Conservation (phyloP, 345 rosid species). For the Carallia brachiata region DNA sequence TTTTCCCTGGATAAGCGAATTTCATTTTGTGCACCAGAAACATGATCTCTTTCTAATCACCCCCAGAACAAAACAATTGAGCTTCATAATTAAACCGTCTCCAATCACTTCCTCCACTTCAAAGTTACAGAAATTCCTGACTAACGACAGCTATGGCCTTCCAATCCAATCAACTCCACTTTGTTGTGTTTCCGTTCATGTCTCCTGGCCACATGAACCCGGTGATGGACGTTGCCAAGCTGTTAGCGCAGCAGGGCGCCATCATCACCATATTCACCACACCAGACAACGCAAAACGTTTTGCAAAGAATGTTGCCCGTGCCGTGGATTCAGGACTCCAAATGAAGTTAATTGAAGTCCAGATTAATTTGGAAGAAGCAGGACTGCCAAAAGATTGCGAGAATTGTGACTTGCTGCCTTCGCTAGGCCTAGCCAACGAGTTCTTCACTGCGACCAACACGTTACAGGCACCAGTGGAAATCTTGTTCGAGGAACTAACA, state of each 20-base stretch:
- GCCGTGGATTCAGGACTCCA: constrained; percentile 2
- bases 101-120: too few species aligned
- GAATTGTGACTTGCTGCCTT: constrained; percentile 12
- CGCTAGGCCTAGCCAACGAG: constrained; percentile 7
- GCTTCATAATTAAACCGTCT: too few species aligned
- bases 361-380: background rate
- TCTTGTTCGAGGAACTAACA: background rate
- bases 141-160: constrained; percentile 6
- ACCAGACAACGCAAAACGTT: constrained; percentile 10
- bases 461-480: constrained; percentile 15
- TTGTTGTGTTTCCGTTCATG: constrained; percentile 15
- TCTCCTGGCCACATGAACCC: constrained; percentile 20
- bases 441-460: constrained; percentile 8
- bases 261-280: constrained; percentile 9
- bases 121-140: too few species aligned
- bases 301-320: constrained; percentile 1
- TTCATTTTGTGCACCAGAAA: too few species aligned
- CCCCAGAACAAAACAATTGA: too few species aligned
- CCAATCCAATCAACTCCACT: constrained; percentile 7
- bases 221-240: constrained; percentile 19
- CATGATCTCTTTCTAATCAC: too few species aligned
- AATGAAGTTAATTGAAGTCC: constrained; percentile 11
- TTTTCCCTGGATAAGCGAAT: too few species aligned
- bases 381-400: constrained; percentile 14
- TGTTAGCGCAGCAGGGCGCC: constrained; percentile 11